Conservation (phyloP, 176 grass and related monocot genomes). For the Aegilops tauschii region DNA sequence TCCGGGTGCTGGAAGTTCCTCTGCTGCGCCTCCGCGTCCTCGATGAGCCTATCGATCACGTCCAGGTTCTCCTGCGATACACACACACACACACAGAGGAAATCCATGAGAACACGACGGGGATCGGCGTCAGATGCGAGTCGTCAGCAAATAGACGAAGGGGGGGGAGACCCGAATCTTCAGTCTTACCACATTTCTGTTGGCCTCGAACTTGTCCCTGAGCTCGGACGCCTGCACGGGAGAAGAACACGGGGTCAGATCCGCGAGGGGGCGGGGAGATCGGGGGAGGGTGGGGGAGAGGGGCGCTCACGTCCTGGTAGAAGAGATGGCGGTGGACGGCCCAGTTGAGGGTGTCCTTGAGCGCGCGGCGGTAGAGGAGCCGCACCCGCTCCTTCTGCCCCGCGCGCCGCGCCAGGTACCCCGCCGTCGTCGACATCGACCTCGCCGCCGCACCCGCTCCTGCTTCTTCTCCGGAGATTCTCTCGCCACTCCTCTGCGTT, state of each 20-base stretch:
- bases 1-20: conserved; percentile 91
- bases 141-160: not conserved
- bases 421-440: conserved; percentile 63
- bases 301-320: conserved; percentile 69
- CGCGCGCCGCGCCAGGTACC: conserved; percentile 72
- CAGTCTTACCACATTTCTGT: conserved; percentile 63
- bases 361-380: conserved; percentile 77
- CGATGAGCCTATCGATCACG: conserved; percentile 88
- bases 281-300: not conserved
- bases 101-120: not conserved
- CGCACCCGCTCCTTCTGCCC: conserved; percentile 94
- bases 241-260: conserved; percentile 28
- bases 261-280: conserved; percentile 16
- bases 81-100: not conserved
- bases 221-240: conserved; percentile 77
- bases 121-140: not conserved
- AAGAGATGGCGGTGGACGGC: conserved; percentile 97
- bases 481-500: conserved; percentile 13
- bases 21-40: conserved; percentile 55
- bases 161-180: not conserved
- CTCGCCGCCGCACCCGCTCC: conserved; percentile 30
- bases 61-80: conserved; percentile 67
- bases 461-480: conserved; percentile 11
- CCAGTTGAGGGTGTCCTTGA: conserved; percentile 99
- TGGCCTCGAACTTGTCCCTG: conserved; percentile 91